Conservation (phyloP, 352 stramenopile species). For the Phytophthora lateralis region DNA sequence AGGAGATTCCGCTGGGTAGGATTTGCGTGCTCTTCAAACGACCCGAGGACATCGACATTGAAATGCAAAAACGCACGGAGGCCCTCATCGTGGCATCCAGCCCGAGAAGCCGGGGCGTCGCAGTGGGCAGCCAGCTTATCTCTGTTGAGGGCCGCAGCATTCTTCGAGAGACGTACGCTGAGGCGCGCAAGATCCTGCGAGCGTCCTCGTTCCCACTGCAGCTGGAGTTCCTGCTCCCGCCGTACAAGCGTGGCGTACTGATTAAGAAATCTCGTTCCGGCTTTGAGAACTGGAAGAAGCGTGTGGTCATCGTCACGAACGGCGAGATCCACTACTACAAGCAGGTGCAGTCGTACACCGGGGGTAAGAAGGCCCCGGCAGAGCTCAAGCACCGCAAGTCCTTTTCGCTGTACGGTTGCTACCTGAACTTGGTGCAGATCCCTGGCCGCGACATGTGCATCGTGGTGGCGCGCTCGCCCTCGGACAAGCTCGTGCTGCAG, state of each 20-base stretch:
- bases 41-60: slow-evolving; percentile 69
- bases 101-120: slow-evolving; percentile 49
- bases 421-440: slow-evolving; percentile 82
- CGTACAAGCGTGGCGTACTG: slow-evolving; percentile 80
- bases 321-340: slow-evolving; percentile 88
- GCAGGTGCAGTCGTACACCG: slow-evolving; percentile 46
- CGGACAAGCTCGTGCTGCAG: slow-evolving; percentile 86
- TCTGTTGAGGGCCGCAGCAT: slow-evolving; percentile 65
- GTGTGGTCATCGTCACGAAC: slow-evolving; percentile 80
- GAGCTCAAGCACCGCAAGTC: slow-evolving; percentile 85
- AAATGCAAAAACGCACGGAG: slow-evolving; percentile 78
- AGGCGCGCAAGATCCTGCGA: slow-evolving; percentile 58
- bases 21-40: slow-evolving; percentile 64
- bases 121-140: slow-evolving; percentile 78
- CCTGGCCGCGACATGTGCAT: slow-evolving; percentile 78
- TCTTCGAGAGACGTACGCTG: slow-evolving; percentile 62
- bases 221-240: slow-evolving; percentile 81
- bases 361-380: slow-evolving; percentile 33
- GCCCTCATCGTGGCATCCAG: slow-evolving; percentile 71
- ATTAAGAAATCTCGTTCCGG: slow-evolving; percentile 87
- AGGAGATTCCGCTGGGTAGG: slow-evolving; percentile 78
- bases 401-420: slow-evolving; percentile 85
- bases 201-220: slow-evolving; percentile 62
- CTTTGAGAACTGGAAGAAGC: slow-evolving; percentile 89
- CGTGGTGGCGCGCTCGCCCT: slow-evolving; percentile 81